Conservation (phyloP, 2,329 filamentous ascomycete species). For the Aspergillus cejpii region DNA sequence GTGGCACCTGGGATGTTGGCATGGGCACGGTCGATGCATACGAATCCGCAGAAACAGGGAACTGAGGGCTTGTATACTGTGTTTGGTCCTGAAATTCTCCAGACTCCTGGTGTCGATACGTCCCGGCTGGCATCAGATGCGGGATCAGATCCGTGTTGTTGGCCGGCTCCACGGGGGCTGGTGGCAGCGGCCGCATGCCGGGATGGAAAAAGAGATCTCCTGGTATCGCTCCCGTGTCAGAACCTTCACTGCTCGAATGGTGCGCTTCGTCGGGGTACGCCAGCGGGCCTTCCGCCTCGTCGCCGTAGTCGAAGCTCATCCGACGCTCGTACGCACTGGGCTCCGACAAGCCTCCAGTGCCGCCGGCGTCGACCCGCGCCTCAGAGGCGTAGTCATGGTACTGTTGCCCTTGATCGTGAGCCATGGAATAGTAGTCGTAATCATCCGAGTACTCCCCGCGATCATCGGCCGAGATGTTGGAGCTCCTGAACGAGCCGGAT, state of each 20-base stretch:
- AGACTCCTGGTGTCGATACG: slow-evolving; percentile 50
- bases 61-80: slow-evolving; percentile 34
- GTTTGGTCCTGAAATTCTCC: slow-evolving; percentile 35
- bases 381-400: slow-evolving; percentile 52
- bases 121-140: slow-evolving; percentile 50
- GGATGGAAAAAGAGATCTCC: slow-evolving; percentile 93
- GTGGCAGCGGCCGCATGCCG: slow-evolving; percentile 60
- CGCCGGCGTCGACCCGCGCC: slow-evolving; percentile 76
- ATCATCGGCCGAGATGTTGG: slow-evolving; percentile 22
- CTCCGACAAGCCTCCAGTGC: slow-evolving; percentile 79
- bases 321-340: slow-evolving; percentile 59
- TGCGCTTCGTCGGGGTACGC: slow-evolving; percentile 45
- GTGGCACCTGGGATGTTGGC: slow-evolving; percentile 47
- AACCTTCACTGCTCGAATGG: slow-evolving; percentile 55
- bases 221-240: slow-evolving; percentile 66
- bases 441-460: slow-evolving; percentile 26
- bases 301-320: slow-evolving; percentile 86
- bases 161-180: slow-evolving; percentile 55
- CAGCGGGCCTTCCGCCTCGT: slow-evolving; percentile 66
- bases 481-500: slow-evolving; percentile 26
- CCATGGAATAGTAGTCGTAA: slow-evolving; percentile 34
- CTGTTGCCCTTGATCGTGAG: slow-evolving; percentile 51
- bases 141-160: slow-evolving; percentile 41
- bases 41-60: slow-evolving; percentile 45
- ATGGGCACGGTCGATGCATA: slow-evolving; percentile 44